These are phyloP conservation scores for Copromyces sp. DNA, from an alignment of 495 filamentous ascomycete species.

Conservation along the genomic window DNA sequence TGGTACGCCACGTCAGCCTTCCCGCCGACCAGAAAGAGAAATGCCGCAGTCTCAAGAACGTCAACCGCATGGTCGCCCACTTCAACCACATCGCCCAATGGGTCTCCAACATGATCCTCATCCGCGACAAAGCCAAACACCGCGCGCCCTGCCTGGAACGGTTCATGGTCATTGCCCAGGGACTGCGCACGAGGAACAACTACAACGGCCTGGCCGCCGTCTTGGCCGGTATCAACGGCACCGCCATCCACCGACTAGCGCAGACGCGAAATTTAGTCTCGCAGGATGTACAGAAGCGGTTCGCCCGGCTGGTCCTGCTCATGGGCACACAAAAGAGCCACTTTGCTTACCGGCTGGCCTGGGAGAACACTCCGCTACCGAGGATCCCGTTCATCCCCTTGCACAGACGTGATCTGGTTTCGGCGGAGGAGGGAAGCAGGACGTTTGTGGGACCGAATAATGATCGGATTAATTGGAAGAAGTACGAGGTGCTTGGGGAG, in stretches of 20 bases:
- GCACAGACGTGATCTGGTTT: constrained; percentile 77
- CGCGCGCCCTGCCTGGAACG: constrained; percentile 83
- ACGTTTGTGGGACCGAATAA: constrained; percentile 71
- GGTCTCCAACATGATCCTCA: constrained; percentile 82
- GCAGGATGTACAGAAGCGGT: constrained; percentile 59
- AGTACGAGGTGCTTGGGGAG: constrained; percentile 93
- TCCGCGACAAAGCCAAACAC: constrained; percentile 94
- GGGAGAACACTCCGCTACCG: constrained; percentile 85
- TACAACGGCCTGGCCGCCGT: constrained; percentile 93
- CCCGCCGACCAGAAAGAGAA: constrained; percentile 61
- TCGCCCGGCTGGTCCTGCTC: constrained; percentile 78
- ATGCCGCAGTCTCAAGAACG: constrained; percentile 68
- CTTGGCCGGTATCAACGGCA: constrained; percentile 84
- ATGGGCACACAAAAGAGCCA: constrained; percentile 89
- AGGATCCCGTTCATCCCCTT: constrained; percentile 93
- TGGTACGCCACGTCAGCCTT: constrained; percentile 81
- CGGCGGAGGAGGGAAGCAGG: constrained; percentile 82
- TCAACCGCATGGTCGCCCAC: constrained; percentile 87
- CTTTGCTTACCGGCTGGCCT: constrained; percentile 88
- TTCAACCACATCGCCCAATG: constrained; percentile 94
- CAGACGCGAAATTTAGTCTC: constrained; percentile 75
- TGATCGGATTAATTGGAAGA: constrained; percentile 90
- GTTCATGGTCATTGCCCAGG: constrained; percentile 78
- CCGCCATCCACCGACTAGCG: constrained; percentile 72
- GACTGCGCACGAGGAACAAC: constrained; percentile 85